These are phyloP conservation scores for Populus pruinosa DNA, from an alignment of 345 rosid species.

Conservation along the genomic window DNA sequence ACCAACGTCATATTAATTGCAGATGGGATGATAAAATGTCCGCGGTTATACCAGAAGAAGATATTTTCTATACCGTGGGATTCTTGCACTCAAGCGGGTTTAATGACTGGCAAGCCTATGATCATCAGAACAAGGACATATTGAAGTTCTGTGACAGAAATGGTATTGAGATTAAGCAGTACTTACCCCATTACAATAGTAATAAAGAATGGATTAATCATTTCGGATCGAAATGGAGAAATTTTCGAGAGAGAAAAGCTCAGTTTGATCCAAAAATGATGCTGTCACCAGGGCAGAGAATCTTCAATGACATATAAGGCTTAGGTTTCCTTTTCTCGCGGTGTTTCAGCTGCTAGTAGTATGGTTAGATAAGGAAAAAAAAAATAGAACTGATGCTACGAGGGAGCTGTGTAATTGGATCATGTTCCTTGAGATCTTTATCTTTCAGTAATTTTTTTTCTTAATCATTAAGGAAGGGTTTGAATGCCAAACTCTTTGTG, in stretches of 20 bases:
- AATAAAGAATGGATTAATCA: constrained; percentile 62
- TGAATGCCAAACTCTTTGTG: too few relatives aligned
- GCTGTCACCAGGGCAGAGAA: constrained; percentile 80
- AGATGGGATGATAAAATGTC: constrained; percentile 89
- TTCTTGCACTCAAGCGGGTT: constrained; percentile 65
- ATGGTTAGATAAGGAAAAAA: not conserved
- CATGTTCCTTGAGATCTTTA: too few relatives aligned
- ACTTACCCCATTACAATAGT: constrained; percentile 52
- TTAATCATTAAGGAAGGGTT: too few relatives aligned
- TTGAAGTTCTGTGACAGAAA: constrained; percentile 49
- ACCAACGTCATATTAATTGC: not conserved
- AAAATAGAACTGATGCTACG: not conserved
- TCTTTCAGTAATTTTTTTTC: too few relatives aligned
- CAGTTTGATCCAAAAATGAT: constrained; percentile 76
- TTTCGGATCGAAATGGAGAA: constrained; percentile 76
- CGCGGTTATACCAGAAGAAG: constrained; percentile 63
- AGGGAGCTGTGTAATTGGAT: too few relatives aligned
- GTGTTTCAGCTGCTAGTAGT: not conserved
- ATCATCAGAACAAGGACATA: constrained; percentile 54
- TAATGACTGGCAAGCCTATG: constrained; percentile 48
- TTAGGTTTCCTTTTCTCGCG: not conserved
- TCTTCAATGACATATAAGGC: constrained; percentile 39
- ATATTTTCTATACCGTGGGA: constrained; percentile 77
- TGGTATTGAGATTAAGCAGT: constrained; percentile 59
- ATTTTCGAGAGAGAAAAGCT: constrained; percentile 48